These are phyloP conservation scores for Barnettozyma californica DNA, from an alignment of 805 yeast species.

Conservation along the genomic window DNA sequence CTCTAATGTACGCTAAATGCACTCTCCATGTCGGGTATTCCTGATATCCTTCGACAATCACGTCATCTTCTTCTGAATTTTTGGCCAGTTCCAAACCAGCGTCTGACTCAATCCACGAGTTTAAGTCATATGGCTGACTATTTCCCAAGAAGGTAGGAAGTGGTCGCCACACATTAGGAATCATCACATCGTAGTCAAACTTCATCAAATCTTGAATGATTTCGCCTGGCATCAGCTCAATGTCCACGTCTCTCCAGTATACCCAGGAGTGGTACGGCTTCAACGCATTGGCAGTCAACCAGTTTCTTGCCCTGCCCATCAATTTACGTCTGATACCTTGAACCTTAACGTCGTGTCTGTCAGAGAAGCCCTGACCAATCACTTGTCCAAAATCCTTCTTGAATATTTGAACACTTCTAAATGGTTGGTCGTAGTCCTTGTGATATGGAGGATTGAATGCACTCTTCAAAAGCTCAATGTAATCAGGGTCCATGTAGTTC, in stretches of 20 bases:
- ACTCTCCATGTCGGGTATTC: slow-evolving; percentile 85
- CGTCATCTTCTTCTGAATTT: slow-evolving; percentile 70
- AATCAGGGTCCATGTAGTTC: slow-evolving; percentile 63
- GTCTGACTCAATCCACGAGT: slow-evolving; percentile 91
- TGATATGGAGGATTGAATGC: slow-evolving; percentile 69
- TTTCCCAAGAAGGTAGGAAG: slow-evolving; percentile 85
- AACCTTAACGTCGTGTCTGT: slow-evolving; percentile 78
- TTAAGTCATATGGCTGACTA: slow-evolving; percentile 93
- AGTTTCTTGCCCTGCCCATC: slow-evolving; percentile 85
- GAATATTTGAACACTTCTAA: slow-evolving; percentile 73
- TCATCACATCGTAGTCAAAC: slow-evolving; percentile 61
- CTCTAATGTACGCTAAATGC: slow-evolving; percentile 70
- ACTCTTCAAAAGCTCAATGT: slow-evolving; percentile 48
- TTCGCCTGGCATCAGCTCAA: slow-evolving; percentile 75
- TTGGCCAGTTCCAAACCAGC: slow-evolving; percentile 66
- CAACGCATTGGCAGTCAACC: slow-evolving; percentile 70
- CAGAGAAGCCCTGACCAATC: slow-evolving; percentile 81
- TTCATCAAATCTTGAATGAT: slow-evolving; percentile 72
- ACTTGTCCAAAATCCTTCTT: slow-evolving; percentile 80
- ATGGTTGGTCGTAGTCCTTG: slow-evolving; percentile 56
- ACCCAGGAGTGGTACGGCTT: slow-evolving; percentile 89
- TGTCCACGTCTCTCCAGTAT: slow-evolving; percentile 85
- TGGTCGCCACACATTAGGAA: slow-evolving; percentile 96
- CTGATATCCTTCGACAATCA: slow-evolving; percentile 83
- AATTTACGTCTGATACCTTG: slow-evolving; percentile 80